A percentile compares a stretch with the other conserved stretches of the same genome.
Conservation (phyloP, 192 early-diverging fungal genomes). For the Bifiguratus adelaidae region DNA sequence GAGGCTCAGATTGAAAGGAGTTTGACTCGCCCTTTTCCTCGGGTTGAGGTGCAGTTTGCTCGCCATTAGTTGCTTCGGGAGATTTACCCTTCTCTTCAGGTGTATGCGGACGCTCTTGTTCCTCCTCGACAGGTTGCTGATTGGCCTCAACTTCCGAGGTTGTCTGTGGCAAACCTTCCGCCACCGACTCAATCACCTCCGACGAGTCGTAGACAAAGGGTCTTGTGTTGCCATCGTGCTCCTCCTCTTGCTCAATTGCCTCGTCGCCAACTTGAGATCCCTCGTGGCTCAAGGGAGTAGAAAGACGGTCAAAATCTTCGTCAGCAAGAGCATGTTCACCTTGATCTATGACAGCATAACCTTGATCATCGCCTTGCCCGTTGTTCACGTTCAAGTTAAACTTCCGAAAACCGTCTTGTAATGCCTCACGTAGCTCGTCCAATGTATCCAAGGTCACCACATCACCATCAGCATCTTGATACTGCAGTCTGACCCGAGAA, state of each 20-base stretch:
- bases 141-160: not conserved
- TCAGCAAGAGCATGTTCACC: not conserved
- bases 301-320: not conserved
- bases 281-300: not conserved
- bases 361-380: not conserved
- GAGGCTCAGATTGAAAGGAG: not conserved
- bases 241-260: not conserved
- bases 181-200: not conserved
- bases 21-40: not conserved
- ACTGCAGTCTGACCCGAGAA: constrained; percentile 1
- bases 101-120: not conserved
- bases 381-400: not conserved
- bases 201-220: not conserved
- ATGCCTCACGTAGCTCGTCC: constrained; percentile 7
- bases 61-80: constrained; percentile 1
- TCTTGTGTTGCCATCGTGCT: not conserved
- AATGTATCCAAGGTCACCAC: constrained; percentile 4
- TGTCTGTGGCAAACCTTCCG: not conserved
- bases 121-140: not conserved
- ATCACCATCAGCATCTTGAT: constrained; percentile 8
- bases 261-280: not conserved
- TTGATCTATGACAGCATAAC: not conserved
- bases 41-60: not conserved
- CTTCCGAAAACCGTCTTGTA: not conserved
- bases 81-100: constrained; percentile 10